phyloP scores from a whole-genome alignment of 2,329 filamentous ascomycete genomes.

The Fusarium piperis region DNA sequence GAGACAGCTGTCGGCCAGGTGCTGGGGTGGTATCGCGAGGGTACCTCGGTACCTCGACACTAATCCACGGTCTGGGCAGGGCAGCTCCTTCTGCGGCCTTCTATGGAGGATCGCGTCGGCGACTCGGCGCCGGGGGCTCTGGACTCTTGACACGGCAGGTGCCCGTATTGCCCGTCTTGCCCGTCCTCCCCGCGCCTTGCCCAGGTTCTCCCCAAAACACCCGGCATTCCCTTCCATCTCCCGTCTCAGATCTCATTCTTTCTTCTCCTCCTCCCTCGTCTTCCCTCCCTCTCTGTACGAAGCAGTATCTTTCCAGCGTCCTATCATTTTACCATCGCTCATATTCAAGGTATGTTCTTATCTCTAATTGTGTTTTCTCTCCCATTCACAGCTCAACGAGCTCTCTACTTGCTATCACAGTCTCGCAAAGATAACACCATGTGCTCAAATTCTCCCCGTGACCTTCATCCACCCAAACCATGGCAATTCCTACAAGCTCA shows the following conservation, averaged over 20 bases:
- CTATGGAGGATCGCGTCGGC: conserved; percentile 28
- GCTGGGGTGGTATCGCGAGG: background rate
- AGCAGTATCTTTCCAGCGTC: conserved; percentile 15
- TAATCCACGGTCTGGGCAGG: background rate
- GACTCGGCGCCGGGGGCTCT: conserved; percentile 4
- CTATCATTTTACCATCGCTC: conserved; percentile 9
- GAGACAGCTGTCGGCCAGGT: conserved; percentile 7
- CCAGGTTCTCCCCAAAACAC: conserved; percentile 22
- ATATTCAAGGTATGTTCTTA: conserved; percentile 32
- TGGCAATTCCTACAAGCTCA: background rate
- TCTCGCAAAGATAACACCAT: background rate
- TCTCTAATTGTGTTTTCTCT: background rate
- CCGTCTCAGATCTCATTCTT: conserved; percentile 3
- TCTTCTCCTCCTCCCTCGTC: conserved; percentile 14
- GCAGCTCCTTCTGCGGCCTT: conserved; percentile 26
- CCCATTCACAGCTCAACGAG: background rate
- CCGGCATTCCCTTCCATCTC: conserved; percentile 30
- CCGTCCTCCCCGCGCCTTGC: conserved; percentile 13
- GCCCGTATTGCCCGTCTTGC: conserved; percentile 15
- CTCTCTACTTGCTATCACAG: background rate
- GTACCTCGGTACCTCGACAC: background rate
- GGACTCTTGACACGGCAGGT: conserved; percentile 24
- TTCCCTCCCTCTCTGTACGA: conserved; percentile 6
- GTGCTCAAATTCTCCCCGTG: background rate
- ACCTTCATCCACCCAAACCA: background rate